Evolutionary conservation across 2,329 filamentous ascomycete species (phyloP), one percentile per base, ranked within the genome.

Genomic region (Bipolaris victoriae): DNA sequence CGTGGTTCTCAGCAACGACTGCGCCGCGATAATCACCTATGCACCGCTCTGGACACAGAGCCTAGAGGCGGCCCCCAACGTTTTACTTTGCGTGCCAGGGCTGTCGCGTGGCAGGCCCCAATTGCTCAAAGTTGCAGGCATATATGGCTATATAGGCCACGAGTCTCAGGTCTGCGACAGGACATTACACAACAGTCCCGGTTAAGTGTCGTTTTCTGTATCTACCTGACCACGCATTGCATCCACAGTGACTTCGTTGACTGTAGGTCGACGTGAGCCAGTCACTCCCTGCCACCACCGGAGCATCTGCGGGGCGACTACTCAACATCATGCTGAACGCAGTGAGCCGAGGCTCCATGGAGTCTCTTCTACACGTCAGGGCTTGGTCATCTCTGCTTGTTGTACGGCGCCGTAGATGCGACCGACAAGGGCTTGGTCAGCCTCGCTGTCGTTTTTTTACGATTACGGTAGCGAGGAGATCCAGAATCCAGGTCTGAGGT

Each of bases 401-500:
- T 48, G 68, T 70, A 61, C 65, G 5, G 71, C 69, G 29, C 43
- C 36, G 44, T 50, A 46, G 45, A 57, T 61, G 52, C 43, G 39
- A 52, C 36, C 44, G 35, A 56, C 58, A 26, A 44, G 46, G 45
- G 47, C 51, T 33, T 53, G 48, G 52, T 50, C 36, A 37, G 45
- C 44, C 62, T 54, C 39, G 57, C 53, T 37, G 61, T 9, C 26
- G 26, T 26, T 56, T 59, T 18, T 58, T 59, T 58, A 55, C 55
- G 39, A 55, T 44, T n/a, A 53, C 24, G 56, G 59, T 64, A 59
- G 63, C 61, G 61, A 65, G 48, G 50, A 24, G 57, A 65, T 68
- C 71, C 73, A 57, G 52, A 55, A 61, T 62, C 72, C 71, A 63
- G 73, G 72, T 72, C 65, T 60, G 54, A 67, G 72, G 67, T 68